phyloP scores from a whole-genome alignment of 1,284 basidiomycete genomes.

The Taiwanofungus camphoratus region DNA sequence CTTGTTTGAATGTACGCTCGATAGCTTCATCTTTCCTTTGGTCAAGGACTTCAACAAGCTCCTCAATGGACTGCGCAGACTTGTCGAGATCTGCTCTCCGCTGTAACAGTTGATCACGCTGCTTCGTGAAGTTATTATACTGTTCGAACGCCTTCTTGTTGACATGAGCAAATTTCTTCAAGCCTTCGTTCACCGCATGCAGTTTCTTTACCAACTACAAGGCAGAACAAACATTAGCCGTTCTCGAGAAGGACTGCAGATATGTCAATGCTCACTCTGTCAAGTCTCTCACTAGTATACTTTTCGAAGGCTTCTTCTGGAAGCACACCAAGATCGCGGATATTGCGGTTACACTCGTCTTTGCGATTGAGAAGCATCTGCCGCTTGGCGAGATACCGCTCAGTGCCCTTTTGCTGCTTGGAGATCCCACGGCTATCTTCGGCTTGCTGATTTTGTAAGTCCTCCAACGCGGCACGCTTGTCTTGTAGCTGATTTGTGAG shows the following conservation, averaged over 20 bases:
- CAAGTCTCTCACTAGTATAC: conserved; percentile 79
- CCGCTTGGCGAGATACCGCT: conserved; percentile 89
- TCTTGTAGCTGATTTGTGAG: conserved; percentile 63
- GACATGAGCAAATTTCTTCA: conserved; percentile 96
- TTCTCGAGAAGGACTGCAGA: conserved; percentile 1
- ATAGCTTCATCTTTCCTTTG: conserved; percentile 98
- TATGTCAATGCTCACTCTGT: conserved; percentile 69
- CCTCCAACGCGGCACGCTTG: conserved; percentile 64
- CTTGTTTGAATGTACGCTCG: conserved; percentile 96
- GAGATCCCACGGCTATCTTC: conserved; percentile 85
- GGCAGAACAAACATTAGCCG: no score
- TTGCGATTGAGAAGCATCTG: conserved; percentile 81
- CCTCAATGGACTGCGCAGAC: conserved; percentile 85
- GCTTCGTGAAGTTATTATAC: conserved; percentile 96
- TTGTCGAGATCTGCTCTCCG: conserved; percentile 88
- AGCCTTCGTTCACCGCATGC: conserved; percentile 83
- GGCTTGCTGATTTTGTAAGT: conserved; percentile 72
- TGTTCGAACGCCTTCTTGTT: conserved; percentile 99
- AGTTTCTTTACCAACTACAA: conserved; percentile 83
- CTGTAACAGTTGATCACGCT: conserved; percentile 85
- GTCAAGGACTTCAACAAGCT: conserved; percentile 93
- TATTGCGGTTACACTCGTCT: conserved; percentile 91
- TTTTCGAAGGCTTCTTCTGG: conserved; percentile 98
- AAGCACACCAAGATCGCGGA: conserved; percentile 92
- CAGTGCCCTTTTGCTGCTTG: conserved; percentile 90